These are phyloP conservation scores for Erodium texanum DNA, from an alignment of 441 rosid genomes.

Conservation along the genomic window DNA sequence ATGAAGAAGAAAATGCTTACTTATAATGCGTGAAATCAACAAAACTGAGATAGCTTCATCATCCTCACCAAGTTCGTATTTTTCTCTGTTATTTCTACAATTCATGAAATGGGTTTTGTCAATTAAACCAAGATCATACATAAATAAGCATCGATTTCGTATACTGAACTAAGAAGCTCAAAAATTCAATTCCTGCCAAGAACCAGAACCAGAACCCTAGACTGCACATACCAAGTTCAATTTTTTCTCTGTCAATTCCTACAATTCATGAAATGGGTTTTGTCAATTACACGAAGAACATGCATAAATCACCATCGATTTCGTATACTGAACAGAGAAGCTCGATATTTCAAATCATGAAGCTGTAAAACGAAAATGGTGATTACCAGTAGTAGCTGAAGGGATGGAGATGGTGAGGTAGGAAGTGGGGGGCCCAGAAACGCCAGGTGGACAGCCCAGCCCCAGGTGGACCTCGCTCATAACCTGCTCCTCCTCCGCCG, in stretches of 20 bases:
- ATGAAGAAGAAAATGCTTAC: not conserved
- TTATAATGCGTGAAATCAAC: too few species aligned
- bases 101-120: not conserved
- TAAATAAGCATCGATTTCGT: not conserved
- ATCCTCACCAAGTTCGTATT: not conserved
- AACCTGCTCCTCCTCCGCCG: constrained; percentile 28
- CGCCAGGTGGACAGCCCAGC: constrained; percentile 44
- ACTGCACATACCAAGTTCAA: too few species aligned
- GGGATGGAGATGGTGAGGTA: constrained; percentile 55
- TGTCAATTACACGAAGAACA: too few species aligned
- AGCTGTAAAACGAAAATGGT: not conserved
- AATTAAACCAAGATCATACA: not conserved
- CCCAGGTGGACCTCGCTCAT: constrained; percentile 89
- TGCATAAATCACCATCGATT: too few species aligned
- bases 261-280: too few species aligned
- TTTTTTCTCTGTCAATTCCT: too few species aligned
- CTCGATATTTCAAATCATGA: too few species aligned
- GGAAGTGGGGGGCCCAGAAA: constrained; percentile 47
- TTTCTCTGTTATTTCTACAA: not conserved
- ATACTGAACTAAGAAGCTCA: not conserved
- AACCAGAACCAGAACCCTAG: too few species aligned
- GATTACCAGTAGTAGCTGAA: constrained; percentile 30
- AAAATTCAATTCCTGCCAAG: not conserved
- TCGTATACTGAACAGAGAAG: too few species aligned
- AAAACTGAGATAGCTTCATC: too few species aligned